These are phyloP conservation scores for Clarireedia homoeocarpa DNA, from an alignment of 2,329 filamentous ascomycete genomes.

Conservation along the genomic window DNA sequence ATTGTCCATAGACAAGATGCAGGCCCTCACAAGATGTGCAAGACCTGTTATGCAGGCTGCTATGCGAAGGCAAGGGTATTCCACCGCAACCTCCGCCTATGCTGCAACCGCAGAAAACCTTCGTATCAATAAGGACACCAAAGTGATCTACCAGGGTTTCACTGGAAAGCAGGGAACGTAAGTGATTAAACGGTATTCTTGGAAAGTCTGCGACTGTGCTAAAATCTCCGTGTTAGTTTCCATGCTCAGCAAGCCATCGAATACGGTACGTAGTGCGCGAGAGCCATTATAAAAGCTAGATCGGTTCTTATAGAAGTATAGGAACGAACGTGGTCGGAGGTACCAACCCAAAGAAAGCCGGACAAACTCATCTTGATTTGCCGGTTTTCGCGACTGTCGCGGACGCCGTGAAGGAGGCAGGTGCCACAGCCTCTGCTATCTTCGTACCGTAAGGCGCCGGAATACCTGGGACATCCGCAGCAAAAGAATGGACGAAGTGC, in stretches of 20 bases:
- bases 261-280: slow-evolving; percentile 61
- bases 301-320: slow-evolving; percentile 34
- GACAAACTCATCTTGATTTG: slow-evolving; percentile 76
- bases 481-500: slow-evolving; percentile 1
- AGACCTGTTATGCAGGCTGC: slow-evolving; percentile 60
- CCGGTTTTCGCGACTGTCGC: slow-evolving; percentile 88
- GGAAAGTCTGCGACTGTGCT: slow-evolving; percentile 13
- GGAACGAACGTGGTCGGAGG: slow-evolving; percentile 96
- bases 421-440: slow-evolving; percentile 85
- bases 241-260: slow-evolving; percentile 97
- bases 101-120: slow-evolving; percentile 73
- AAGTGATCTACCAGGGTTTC: slow-evolving; percentile 95
- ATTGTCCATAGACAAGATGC: slow-evolving; percentile 54
- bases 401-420: slow-evolving; percentile 84
- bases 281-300: slow-evolving; percentile 6
- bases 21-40: slow-evolving; percentile 70
- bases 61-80: slow-evolving; percentile 68
- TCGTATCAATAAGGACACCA: slow-evolving; percentile 86
- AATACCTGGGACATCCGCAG: slow-evolving; percentile 4
- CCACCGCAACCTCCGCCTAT: slow-evolving; percentile 62
- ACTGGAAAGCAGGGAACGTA: slow-evolving; percentile 95
- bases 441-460: slow-evolving; percentile 70
- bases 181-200: slow-evolving; percentile 33
- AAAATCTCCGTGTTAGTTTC: slow-evolving; percentile 56
- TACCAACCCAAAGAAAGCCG: slow-evolving; percentile 98